Evolutionary conservation across 2,329 filamentous ascomycete genomes (phyloP).

Genomic region (Zasmidium angulare): DNA sequence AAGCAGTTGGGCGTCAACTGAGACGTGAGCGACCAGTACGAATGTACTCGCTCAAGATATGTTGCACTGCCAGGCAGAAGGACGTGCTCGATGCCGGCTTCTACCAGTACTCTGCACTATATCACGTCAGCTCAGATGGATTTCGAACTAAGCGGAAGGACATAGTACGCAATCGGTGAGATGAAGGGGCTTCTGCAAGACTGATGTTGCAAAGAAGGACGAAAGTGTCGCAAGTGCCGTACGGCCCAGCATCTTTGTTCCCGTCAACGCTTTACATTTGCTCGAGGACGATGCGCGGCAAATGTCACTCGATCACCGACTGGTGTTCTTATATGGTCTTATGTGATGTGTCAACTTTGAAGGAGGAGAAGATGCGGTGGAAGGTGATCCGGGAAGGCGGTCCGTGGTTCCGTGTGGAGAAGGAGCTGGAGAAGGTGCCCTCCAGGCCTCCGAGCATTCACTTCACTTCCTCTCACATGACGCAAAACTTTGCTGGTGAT

Average conservation of each 20-base stretch:
- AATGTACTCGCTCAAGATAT: not conserved
- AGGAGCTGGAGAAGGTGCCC: not conserved
- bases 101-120: not conserved
- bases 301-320: no score
- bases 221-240: not conserved
- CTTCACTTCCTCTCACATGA: no score
- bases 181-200: not conserved
- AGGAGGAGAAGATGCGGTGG: not conserved
- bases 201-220: not conserved
- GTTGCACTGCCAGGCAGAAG: not conserved
- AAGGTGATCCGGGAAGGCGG: not conserved
- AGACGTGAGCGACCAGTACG: not conserved
- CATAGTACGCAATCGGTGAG: not conserved
- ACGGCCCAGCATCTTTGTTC: no score
- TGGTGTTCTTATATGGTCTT: no score
- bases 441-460: not conserved
- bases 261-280: no score
- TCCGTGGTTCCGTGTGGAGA: not conserved
- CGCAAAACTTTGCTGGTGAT: no score
- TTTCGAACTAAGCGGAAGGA: not conserved
- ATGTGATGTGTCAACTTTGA: no score
- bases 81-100: not conserved
- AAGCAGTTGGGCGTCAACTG: conserved; percentile 1
- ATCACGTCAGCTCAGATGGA: not conserved
- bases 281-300: no score